phyloP scores from a whole-genome alignment of 768 basidiomycete genomes.

The Pleurotus eryngii region DNA sequence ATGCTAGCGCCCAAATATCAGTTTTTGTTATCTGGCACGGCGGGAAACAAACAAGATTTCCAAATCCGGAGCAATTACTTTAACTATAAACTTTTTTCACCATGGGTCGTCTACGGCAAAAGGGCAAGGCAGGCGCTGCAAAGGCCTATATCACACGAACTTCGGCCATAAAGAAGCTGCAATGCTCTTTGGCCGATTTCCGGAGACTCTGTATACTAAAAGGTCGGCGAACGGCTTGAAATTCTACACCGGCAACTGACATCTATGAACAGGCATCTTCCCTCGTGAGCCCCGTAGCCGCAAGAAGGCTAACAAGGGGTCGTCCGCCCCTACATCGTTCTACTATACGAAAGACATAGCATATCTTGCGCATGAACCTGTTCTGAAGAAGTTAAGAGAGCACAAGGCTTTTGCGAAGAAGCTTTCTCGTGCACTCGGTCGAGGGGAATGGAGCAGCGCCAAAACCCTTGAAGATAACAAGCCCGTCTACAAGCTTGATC shows the following conservation, averaged over 20 bases:
- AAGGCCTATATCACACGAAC: conserved; percentile 92
- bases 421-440: conserved; percentile 85
- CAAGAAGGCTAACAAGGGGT: conserved; percentile 96
- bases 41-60: background rate
- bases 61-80: background rate
- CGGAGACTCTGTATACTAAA: conserved; percentile 95
- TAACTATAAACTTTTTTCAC: background rate
- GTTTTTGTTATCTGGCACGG: background rate
- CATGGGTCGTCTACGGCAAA: conserved; percentile 79
- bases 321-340: conserved; percentile 94
- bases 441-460: conserved; percentile 93
- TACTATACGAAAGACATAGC: conserved; percentile 98
- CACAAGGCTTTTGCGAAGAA: conserved; percentile 99
- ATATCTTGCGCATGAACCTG: conserved; percentile 94
- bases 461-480: conserved; percentile 92
- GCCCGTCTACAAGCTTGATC: conserved; percentile 89
- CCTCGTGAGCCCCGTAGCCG: conserved; percentile 91
- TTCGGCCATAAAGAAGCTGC: conserved; percentile 89
- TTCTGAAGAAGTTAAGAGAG: conserved; percentile 88
- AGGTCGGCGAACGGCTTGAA: conserved; percentile 48
- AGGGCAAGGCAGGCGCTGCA: conserved; percentile 88
- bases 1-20: conserved; percentile 1
- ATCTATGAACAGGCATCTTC: conserved; percentile 73
- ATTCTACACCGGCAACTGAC: conserved; percentile 12
- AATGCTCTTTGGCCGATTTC: conserved; percentile 96